phyloP scores from a whole-genome alignment of 169 alveolate genomes.

The Eimeria maxima region DNA sequence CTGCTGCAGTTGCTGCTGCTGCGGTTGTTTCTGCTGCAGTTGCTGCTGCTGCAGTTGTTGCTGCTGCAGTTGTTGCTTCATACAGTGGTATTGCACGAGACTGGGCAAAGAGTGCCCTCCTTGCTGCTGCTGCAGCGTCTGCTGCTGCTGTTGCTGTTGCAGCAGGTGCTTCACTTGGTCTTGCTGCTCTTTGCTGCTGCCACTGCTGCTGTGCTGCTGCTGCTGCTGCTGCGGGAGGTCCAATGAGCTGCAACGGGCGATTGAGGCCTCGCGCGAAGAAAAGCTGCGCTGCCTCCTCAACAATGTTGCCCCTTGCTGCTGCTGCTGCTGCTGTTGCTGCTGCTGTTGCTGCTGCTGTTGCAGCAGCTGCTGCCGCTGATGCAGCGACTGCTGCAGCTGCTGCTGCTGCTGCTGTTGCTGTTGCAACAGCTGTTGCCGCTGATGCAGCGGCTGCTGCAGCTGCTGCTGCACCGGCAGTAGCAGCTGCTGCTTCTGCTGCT shows the following conservation, averaged over 20 bases:
- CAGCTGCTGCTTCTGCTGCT: neutral
- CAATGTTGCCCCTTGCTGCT: neutral
- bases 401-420: neutral
- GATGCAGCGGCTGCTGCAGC: neutral
- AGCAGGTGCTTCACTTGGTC: neutral
- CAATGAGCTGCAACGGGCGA: neutral
- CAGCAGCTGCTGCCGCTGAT: neutral
- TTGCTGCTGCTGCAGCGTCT: neutral
- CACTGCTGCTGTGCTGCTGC: slow-evolving; percentile 6
- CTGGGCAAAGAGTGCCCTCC: neutral
- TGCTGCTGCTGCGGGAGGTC: neutral
- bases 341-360: neutral
- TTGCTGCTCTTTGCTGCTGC: slow-evolving; percentile 23
- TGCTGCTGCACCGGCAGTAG: neutral
- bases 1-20: too few species aligned
- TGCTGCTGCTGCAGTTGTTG: neutral
- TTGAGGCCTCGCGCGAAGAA: slow-evolving; percentile 4
- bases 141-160: slow-evolving; percentile 7
- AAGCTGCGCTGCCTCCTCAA: slow-evolving; percentile 14
- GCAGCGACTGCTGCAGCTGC: neutral
- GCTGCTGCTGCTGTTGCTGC: slow-evolving; percentile 35
- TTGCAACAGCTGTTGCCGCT: neutral
- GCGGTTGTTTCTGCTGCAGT: too few species aligned
- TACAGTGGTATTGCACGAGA: neutral
- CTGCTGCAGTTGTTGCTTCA: neutral